These are phyloP conservation scores for Corynespora cassiicola DNA, from an alignment of 2,329 filamentous ascomycete species.

Conservation along the genomic window DNA sequence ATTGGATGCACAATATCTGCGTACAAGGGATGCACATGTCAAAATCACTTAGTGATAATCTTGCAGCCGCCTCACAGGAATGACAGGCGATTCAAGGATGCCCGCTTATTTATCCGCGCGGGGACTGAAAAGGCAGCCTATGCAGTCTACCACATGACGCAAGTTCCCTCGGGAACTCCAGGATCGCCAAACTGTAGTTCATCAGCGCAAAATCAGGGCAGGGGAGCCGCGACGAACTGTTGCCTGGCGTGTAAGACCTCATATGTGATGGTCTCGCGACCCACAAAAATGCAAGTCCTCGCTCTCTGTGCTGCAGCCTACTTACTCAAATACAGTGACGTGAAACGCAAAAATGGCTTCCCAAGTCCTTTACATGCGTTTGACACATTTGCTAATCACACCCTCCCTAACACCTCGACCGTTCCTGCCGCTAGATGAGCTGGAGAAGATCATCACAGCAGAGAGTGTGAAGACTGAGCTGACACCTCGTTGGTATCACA, in stretches of 20 bases:
- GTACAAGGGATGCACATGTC: too few species aligned
- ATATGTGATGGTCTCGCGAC: background rate
- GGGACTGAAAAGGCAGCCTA: background rate
- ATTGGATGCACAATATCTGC: too few species aligned
- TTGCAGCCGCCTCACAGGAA: too few species aligned
- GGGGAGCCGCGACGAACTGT: background rate
- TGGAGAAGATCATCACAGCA: conserved; percentile 2
- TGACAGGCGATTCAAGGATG: background rate
- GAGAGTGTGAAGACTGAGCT: conserved; percentile 5
- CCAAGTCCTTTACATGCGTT: background rate
- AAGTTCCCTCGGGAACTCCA: background rate
- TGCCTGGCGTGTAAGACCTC: background rate
- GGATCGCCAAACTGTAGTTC: too few species aligned
- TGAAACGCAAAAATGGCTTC: too few species aligned
- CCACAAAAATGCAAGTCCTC: background rate
- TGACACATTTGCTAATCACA: background rate
- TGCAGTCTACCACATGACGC: background rate
- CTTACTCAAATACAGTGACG: too few species aligned
- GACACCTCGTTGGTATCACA: too few species aligned
- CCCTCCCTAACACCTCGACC: too few species aligned
- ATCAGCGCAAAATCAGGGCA: too few species aligned
- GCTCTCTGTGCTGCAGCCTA: background rate
- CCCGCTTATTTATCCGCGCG: background rate
- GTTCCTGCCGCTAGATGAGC: conserved; percentile 1
- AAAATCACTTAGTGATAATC: too few species aligned